Evolutionary conservation across 345 rosid species (phyloP).

Genomic region (Ceriops decandra): DNA sequence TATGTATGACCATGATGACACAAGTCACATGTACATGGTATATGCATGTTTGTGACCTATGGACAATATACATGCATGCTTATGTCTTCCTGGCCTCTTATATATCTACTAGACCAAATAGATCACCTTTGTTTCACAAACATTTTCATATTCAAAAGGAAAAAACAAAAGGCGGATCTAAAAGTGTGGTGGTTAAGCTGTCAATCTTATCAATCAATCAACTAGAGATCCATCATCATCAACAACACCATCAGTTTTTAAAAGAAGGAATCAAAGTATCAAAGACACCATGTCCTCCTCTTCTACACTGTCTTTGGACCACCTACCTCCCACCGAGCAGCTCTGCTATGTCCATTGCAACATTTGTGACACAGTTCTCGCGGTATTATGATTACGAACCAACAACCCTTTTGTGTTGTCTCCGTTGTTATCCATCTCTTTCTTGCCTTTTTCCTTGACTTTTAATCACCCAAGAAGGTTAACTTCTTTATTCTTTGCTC

Average conservation of each 20-base stretch:
- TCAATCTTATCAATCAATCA: conserved; percentile 51
- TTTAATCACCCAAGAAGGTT: not conserved
- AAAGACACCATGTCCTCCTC: conserved; percentile 35
- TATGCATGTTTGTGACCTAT: conserved; percentile 7
- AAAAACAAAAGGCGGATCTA: conserved; percentile 39
- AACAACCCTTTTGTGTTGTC: not conserved
- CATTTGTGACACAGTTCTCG: conserved; percentile 90
- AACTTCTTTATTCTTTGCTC: not conserved
- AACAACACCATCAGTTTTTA: conserved; percentile 23
- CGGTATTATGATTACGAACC: conserved; percentile 38
- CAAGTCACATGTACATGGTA: not conserved
- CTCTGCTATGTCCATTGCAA: conserved; percentile 99
- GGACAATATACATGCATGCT: conserved; percentile 4
- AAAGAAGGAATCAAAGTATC: conserved; percentile 19
- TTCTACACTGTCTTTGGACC: conserved; percentile 36
- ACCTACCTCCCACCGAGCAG: conserved; percentile 60
- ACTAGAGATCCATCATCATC: conserved; percentile 24
- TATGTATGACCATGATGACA: not conserved
- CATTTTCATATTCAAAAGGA: conserved; percentile 17
- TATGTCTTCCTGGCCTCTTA: conserved; percentile 15
- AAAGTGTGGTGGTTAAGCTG: conserved; percentile 52
- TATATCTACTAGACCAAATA: conserved; percentile 26
- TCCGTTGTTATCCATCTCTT: not conserved
- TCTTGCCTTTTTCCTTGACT: not conserved
- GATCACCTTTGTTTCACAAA: conserved; percentile 33